Conservation (phyloP, 148 eudicot species). For the Camellia sinensis region DNA sequence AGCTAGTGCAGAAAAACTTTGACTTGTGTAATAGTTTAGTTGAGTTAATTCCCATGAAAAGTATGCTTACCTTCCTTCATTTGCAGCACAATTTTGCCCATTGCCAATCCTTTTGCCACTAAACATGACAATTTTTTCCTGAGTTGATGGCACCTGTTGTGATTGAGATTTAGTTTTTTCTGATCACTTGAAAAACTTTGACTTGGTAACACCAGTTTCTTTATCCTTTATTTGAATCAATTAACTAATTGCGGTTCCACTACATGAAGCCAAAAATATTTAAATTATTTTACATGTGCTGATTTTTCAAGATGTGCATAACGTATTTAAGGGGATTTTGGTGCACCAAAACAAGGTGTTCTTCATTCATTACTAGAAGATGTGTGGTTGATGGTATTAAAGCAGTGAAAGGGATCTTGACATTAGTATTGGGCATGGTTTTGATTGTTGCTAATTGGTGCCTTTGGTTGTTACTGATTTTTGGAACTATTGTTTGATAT, state of each 20-base stretch:
- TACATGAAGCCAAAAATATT: slow-evolving; percentile 24
- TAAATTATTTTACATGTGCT: no score
- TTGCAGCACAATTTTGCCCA: slow-evolving; percentile 12
- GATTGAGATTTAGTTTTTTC: slow-evolving; percentile 29
- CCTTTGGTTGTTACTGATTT: no score
- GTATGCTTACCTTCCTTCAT: slow-evolving; percentile 39
- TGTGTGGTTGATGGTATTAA: no score
- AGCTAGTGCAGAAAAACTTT: no score
- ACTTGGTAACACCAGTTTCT: slow-evolving; percentile 25
- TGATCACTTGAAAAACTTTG: slow-evolving; percentile 34
- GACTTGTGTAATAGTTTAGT: not conserved
- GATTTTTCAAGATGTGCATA: no score
- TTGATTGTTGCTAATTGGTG: no score
- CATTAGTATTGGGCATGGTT: no score
- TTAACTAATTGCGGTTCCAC: slow-evolving; percentile 33
- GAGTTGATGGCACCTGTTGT: slow-evolving; percentile 20
- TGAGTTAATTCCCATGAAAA: not conserved
- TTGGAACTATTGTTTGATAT: no score
- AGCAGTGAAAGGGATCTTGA: no score
- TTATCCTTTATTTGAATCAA: slow-evolving; percentile 23
- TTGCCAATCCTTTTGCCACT: slow-evolving; percentile 23
- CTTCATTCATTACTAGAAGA: no score
- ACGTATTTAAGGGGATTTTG: no score
- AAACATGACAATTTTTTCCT: slow-evolving; percentile 29
- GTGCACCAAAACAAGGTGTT: no score